Evolutionary conservation across 805 yeast genomes (phyloP), one percentile per base, ranked within the genome.

Genomic region (Candida chauliodis): DNA sequence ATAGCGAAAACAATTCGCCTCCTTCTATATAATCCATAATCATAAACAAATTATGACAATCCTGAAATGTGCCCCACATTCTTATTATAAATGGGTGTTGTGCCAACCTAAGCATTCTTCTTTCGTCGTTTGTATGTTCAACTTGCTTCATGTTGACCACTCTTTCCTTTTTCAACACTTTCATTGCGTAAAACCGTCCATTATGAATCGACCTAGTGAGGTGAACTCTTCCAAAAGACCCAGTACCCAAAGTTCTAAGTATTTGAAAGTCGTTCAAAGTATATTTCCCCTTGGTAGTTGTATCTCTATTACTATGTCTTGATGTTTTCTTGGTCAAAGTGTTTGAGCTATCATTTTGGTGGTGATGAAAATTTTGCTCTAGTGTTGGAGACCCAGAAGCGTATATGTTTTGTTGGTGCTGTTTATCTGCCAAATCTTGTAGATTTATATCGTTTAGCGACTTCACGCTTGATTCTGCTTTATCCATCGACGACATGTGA

Each of bases 41-140:
- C 81, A 77, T 76, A 45, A 76, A 77, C 40, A 77, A 57, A 47
- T 75, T 75, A 47, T 66, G 68, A 26, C 76, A 63, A 49, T 77
- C 82, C 53, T 76, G 81, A 50, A 72, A 77, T 5, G 81, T 77
- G n/a, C 82, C 82, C 82, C 82, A 77, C 81, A 77, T 76, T 40
- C 81, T 54, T 44, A 75, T 76, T 46, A 77, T 62, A 45, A 76
- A 77, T 5, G 82, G 82, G 49, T 77, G 82, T 46, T 76, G 78
- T 9, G 76, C 77, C 38, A 75, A 60, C 44, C 71, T 74, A 27
- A 77, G 59, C 76, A 77, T 77, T 47, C 81, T 59, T 40, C 82
- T 58, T 56, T 77, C 82, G 51, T 77, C 82, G 49, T 77, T 77
- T 14, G 82, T 76, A 52, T 77, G 82, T 52, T 77, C 82, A 16